A percentile compares a stretch with the other conserved stretches of the same genome.
phyloP scores from a whole-genome alignment of 331 rosid species.

The Rosa hybrid region DNA sequence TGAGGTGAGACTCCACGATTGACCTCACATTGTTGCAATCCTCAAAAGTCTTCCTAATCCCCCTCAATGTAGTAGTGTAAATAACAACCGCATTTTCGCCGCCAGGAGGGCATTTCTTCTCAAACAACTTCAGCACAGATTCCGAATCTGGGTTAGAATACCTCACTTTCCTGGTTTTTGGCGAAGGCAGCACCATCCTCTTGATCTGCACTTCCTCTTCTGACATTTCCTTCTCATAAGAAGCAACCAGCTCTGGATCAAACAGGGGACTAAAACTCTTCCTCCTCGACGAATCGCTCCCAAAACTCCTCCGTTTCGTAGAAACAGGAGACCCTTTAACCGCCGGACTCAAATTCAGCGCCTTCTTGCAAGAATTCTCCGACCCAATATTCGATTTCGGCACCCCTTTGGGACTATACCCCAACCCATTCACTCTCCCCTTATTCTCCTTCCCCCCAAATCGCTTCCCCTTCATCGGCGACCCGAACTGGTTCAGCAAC shows the following conservation, averaged over 20 bases:
- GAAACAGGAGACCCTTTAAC: conserved; percentile 59
- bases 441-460: conserved; percentile 76
- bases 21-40: conserved; percentile 79
- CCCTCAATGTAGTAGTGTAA: conserved; percentile 88
- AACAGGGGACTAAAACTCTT: conserved; percentile 62
- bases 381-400: conserved; percentile 37
- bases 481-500: conserved; percentile 65
- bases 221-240: conserved; percentile 67
- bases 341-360: conserved; percentile 36
- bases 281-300: conserved; percentile 37
- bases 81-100: conserved; percentile 69
- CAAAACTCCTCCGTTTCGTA: conserved; percentile 50
- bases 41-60: conserved; percentile 87
- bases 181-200: conserved; percentile 66
- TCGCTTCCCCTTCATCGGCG: conserved; percentile 58
- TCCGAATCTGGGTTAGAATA: conserved; percentile 35
- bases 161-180: conserved; percentile 39
- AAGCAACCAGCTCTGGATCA: conserved; percentile 77
- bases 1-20: conserved; percentile 55
- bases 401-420: conserved; percentile 61
- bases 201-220: conserved; percentile 77
- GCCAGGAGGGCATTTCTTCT: conserved; percentile 64
- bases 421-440: conserved; percentile 42
- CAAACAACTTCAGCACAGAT: conserved; percentile 39
- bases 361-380: conserved; percentile 40